These are phyloP conservation scores for Camelina sativa DNA, from an alignment of 345 rosid genomes.

Conservation along the genomic window DNA sequence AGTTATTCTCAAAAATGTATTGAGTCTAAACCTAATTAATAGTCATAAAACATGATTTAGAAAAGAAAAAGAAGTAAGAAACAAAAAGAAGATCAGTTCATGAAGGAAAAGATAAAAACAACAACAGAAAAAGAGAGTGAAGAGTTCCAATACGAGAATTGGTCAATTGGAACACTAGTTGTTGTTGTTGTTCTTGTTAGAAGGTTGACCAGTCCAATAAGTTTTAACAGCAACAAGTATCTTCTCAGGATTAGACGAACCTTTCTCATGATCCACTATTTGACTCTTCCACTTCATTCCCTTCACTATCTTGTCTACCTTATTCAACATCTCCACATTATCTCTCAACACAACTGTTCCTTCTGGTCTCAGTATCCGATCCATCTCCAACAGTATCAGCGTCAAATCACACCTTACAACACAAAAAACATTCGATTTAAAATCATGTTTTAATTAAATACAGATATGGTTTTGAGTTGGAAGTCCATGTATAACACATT, in stretches of 20 bases:
- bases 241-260: conserved; percentile 95
- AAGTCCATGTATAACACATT: not conserved
- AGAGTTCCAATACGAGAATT: not conserved
- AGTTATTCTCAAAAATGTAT: conserved; percentile 1
- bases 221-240: conserved; percentile 81
- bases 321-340: conserved; percentile 77
- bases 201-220: conserved; percentile 83
- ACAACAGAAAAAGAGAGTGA: not conserved
- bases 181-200: conserved; percentile 39
- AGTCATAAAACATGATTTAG: conserved; percentile 3
- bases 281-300: conserved; percentile 92
- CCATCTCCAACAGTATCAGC: conserved; percentile 92
- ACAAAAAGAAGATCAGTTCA: not conserved
- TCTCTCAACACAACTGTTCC: conserved; percentile 94
- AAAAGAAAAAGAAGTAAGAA: not conserved
- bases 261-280: conserved; percentile 89
- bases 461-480: not conserved
- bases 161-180: conserved; percentile 35
- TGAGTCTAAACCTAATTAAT: conserved; percentile 33
- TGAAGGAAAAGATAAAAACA: not conserved
- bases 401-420: conserved; percentile 73
- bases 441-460: not conserved
- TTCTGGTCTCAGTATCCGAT: conserved; percentile 91
- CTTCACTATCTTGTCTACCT: conserved; percentile 66
- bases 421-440: conserved; percentile 12